Evolutionary conservation across 75 land plant genomes (phyloP).

Genomic region (Picea sitchensis): DNA sequence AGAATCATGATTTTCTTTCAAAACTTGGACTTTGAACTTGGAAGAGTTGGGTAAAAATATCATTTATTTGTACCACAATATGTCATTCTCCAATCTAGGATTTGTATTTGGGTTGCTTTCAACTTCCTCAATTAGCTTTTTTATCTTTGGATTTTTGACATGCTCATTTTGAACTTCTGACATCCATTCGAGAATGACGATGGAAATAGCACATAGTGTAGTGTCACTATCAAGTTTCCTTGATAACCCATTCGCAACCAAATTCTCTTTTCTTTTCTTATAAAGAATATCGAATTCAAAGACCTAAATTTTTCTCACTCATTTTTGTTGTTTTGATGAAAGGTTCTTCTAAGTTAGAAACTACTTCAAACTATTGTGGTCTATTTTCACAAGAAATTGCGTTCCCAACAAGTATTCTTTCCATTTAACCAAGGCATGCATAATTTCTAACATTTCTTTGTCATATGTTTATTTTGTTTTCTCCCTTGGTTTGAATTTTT

Average conservation of each 20-base stretch:
- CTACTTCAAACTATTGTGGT: neutral
- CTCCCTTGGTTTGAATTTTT: neutral
- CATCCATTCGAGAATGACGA: neutral
- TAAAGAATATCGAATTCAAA: too few species aligned
- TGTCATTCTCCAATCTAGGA: neutral
- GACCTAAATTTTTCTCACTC: too few species aligned
- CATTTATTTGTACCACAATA: neutral
- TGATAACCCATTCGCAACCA: neutral
- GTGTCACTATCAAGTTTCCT: neutral
- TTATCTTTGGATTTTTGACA: neutral
- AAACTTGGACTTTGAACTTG: neutral
- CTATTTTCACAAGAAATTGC: neutral
- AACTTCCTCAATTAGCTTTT: neutral
- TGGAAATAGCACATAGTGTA: neutral
- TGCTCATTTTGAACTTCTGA: neutral
- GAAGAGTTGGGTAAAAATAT: neutral
- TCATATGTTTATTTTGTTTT: neutral
- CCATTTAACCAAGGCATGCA: conserved; percentile 6
- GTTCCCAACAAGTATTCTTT: neutral
- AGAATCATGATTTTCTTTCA: neutral
- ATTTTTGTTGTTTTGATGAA: neutral
- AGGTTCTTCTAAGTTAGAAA: neutral
- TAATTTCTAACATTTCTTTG: neutral
- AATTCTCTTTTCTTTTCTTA: neutral
- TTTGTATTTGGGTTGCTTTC: too few species aligned